Evolutionary conservation across 495 filamentous ascomycete genomes (phyloP), one percentile per base, ranked within the genome.

Genomic region (Lentithecium fluviatile): DNA sequence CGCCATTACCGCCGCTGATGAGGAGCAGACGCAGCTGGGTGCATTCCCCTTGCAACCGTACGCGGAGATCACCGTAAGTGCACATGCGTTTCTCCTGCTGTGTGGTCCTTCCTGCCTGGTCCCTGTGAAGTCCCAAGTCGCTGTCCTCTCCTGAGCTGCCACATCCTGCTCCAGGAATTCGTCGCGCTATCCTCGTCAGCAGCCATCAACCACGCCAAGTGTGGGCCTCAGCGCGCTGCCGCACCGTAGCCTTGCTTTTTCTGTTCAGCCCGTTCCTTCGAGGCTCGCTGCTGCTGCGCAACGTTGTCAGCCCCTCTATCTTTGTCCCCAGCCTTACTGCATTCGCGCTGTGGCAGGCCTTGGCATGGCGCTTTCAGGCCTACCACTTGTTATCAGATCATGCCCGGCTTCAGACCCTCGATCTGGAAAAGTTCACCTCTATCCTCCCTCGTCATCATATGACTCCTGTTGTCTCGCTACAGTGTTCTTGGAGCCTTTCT

Each of bases 11-110:
- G 84, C 85, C 23, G 76, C 71, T 38, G 81, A 91, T 72, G 88
- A 92, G 73, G 88, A 90, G 43, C 74, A 71, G 45, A 82, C 80
- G 49, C 74, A 80, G 64, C 72, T 92, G 47, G 76, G 75, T n/a
- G 74, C 63, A 32, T 92, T 86, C 71, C 80, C 82, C 5, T 74
- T 92, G 61, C 77, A 80, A 62, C 78, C 86, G 17, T 89, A 90
- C 77, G 87, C 86, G 53, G 88, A 92, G 69, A 77, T 92, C 53
- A 78, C 87, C 73, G 88, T 91, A 80, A 80, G 85, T 84, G 37
- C 46, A 36, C 17, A 48, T 64, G 53, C 46, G 36, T 58, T 56
- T 19, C 37, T 69, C 20, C 46, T 19, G 19, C 34, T 23, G 24
- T n/a, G 37, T 21, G 12, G 15, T 24, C 42, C 23, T 63, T 17